A percentile compares a stretch with the other conserved stretches of the same genome.
These are phyloP conservation scores for Phytophthora aleatoria DNA, from an alignment of 352 stramenopile genomes.

Conservation along the genomic window DNA sequence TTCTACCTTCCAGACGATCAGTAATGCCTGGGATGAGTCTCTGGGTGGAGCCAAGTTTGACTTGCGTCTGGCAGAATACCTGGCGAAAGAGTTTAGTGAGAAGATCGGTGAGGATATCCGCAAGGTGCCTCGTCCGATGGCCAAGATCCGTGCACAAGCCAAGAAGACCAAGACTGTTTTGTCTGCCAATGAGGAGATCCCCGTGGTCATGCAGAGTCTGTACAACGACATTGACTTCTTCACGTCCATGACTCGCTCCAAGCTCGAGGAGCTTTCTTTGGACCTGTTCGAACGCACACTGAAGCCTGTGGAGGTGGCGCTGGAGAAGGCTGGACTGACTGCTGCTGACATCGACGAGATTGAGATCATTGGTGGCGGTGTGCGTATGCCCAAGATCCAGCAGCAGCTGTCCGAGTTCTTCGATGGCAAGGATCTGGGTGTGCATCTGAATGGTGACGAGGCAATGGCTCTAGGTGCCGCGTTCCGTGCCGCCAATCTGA, in stretches of 20 bases:
- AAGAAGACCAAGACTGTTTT: conserved; percentile 98
- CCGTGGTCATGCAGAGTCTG: conserved; percentile 93
- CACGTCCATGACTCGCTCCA: conserved; percentile 86
- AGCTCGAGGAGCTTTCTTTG: conserved; percentile 92
- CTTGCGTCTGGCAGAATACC: conserved; percentile 91
- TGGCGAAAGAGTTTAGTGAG: conserved; percentile 94
- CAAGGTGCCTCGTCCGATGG: conserved; percentile 89
- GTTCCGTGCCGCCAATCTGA: conserved; percentile 97
- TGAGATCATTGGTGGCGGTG: conserved; percentile 97
- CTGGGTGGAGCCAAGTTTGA: conserved; percentile 94
- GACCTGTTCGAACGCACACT: conserved; percentile 89
- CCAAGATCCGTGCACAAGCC: conserved; percentile 94
- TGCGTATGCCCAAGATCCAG: conserved; percentile 96
- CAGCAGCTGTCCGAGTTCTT: conserved; percentile 84
- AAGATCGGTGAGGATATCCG: conserved; percentile 94
- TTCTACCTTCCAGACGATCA: conserved; percentile 91
- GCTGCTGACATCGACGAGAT: conserved; percentile 93
- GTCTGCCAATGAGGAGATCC: conserved; percentile 96
- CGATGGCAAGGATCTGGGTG: conserved; percentile 87
- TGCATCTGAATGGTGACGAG: conserved; percentile 99
- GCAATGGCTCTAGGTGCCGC: conserved; percentile 95
- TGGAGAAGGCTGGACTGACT: conserved; percentile 91
- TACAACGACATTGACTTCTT: conserved; percentile 95
- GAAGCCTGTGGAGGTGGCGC: conserved; percentile 84
- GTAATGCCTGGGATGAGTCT: conserved; percentile 93